Evolutionary conservation across 2,329 filamentous ascomycete species (phyloP).

Genomic region (Aspergillus fumigatus): DNA sequence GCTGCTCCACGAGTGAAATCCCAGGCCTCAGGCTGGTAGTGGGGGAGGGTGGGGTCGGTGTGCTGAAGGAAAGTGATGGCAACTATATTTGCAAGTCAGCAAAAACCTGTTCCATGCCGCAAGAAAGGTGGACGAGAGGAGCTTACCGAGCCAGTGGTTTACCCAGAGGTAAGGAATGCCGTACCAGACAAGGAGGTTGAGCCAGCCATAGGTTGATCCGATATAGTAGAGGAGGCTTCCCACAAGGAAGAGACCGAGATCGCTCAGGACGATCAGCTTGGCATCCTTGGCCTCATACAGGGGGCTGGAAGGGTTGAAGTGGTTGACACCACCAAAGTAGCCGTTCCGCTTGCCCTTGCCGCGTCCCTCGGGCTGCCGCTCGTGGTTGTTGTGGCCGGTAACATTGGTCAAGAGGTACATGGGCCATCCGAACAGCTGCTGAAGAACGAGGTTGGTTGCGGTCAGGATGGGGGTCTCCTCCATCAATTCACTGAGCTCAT

Average conservation of each 20-base stretch:
- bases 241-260: conserved; percentile 70
- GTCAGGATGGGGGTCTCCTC: conserved; percentile 93
- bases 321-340: conserved; percentile 75
- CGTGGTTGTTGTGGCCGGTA: conserved; percentile 93
- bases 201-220: conserved; percentile 72
- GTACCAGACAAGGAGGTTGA: conserved; percentile 92
- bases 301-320: conserved; percentile 84
- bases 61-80: conserved; percentile 97
- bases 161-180: conserved; percentile 94
- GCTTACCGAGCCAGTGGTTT: conserved; percentile 96
- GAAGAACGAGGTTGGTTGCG: conserved; percentile 65
- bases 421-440: conserved; percentile 92
- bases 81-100: conserved; percentile 52
- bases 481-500: conserved; percentile 82
- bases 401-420: conserved; percentile 88
- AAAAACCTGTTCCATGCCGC: conserved; percentile 3
- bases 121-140: not conserved
- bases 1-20: conserved; percentile 90
- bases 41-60: conserved; percentile 88
- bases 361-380: conserved; percentile 85
- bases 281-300: conserved; percentile 90
- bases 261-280: conserved; percentile 78
- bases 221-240: conserved; percentile 61
- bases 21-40: conserved; percentile 84
- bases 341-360: conserved; percentile 91